phyloP scores from a whole-genome alignment of 2,329 filamentous ascomycete genomes.

The Fusarium sarcochroum region DNA sequence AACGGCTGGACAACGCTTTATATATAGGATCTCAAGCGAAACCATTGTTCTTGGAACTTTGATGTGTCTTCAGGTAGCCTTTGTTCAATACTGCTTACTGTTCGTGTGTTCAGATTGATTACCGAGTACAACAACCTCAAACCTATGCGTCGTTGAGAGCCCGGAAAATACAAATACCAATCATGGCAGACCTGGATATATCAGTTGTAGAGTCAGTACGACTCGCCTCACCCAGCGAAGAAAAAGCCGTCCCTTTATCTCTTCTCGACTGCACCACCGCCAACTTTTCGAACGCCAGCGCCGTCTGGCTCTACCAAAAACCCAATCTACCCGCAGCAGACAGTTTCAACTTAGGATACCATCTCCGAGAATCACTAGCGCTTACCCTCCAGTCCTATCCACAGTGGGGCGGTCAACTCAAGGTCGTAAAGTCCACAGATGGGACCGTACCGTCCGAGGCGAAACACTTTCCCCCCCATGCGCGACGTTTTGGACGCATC shows the following conservation, averaged over 20 bases:
- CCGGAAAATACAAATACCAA: background rate
- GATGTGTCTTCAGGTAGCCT: background rate
- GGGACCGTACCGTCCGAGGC: slow-evolving; percentile 21
- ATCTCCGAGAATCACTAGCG: slow-evolving; percentile 25
- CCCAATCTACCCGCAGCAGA: background rate
- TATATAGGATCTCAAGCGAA: too few species aligned
- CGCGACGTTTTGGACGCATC: slow-evolving; percentile 40
- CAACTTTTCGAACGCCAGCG: slow-evolving; percentile 41
- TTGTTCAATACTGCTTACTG: too few species aligned
- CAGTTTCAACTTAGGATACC: background rate
- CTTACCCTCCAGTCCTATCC: slow-evolving; percentile 37
- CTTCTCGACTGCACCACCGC: slow-evolving; percentile 44
- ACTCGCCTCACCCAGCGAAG: background rate
- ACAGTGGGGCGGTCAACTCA: slow-evolving; percentile 41
- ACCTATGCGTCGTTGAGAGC: background rate
- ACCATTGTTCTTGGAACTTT: background rate
- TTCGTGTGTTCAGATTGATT: accelerated
- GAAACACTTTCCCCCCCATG: slow-evolving; percentile 33
- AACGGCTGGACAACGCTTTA: background rate
- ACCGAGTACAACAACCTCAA: too few species aligned
- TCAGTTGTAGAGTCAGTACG: slow-evolving; percentile 7
- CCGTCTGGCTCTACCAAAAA: slow-evolving; percentile 43
- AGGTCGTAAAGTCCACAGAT: slow-evolving; percentile 21
- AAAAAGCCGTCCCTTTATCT: slow-evolving; percentile 33
- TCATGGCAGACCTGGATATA: background rate